phyloP scores from a whole-genome alignment of 2,329 filamentous ascomycete genomes.

The Gnomoniopsis smithogilvyi region DNA sequence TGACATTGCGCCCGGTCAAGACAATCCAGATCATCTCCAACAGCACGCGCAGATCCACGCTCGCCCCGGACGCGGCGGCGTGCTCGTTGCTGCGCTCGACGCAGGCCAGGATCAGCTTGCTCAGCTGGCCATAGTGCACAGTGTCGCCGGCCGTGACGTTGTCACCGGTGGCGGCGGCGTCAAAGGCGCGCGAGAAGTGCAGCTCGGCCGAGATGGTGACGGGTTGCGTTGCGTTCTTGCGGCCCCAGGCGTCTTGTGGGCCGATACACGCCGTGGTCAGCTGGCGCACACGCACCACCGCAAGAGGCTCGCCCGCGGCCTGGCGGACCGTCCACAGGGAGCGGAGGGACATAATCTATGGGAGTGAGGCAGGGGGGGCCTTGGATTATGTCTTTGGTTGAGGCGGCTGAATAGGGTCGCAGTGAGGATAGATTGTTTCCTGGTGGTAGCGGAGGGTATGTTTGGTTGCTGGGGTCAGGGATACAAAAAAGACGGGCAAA shows the following conservation, averaged over 20 bases:
- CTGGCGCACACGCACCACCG: conserved; percentile 58
- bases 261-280: conserved; percentile 55
- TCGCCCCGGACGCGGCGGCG: conserved; percentile 23
- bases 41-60: conserved; percentile 26
- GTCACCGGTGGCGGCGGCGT: conserved; percentile 55
- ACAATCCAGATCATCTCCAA: conserved; percentile 34
- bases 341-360: conserved; percentile 22
- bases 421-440: background rate
- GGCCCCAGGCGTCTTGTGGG: conserved; percentile 68
- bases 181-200: conserved; percentile 53
- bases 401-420: conserved; percentile 11
- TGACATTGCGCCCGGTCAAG: conserved; percentile 33
- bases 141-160: conserved; percentile 61
- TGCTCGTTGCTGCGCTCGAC: conserved; percentile 27
- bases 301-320: conserved; percentile 42
- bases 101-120: conserved; percentile 58
- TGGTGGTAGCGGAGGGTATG: background rate
- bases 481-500: background rate
- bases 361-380: background rate
- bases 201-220: conserved; percentile 58
- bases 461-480: background rate
- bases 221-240: conserved; percentile 57
- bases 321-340: conserved; percentile 36
- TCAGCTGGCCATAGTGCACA: conserved; percentile 70
- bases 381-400: background rate